phyloP scores from a whole-genome alignment of 1,139 yeast species.

The Pichia sp. region DNA sequence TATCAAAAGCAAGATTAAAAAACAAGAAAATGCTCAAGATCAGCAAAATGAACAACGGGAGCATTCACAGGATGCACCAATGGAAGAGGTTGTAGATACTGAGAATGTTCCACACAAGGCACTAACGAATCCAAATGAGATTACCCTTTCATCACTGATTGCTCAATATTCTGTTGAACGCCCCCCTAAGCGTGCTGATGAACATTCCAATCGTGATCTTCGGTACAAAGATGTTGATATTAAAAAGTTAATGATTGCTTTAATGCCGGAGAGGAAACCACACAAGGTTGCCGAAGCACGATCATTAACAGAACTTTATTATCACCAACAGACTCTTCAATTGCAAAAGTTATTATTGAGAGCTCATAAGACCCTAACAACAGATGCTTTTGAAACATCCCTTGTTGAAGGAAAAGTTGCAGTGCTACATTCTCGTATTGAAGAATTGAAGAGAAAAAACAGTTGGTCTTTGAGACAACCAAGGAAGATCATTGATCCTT shows the following conservation, averaged over 20 bases:
- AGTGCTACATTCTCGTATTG: constrained; percentile 87
- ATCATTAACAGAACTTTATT: constrained; percentile 80
- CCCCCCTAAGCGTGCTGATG: constrained; percentile 26
- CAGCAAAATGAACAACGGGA: not conserved
- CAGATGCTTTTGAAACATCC: constrained; percentile 81
- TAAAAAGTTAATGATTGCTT: constrained; percentile 37
- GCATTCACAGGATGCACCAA: not conserved
- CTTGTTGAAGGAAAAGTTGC: constrained; percentile 90
- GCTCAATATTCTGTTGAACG: constrained; percentile 23
- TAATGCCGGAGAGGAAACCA: constrained; percentile 45
- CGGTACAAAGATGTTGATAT: constrained; percentile 34
- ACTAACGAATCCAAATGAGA: constrained; percentile 21
- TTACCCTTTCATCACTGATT: constrained; percentile 28
- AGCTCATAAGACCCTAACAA: constrained; percentile 78
- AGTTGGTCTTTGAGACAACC: constrained; percentile 94
- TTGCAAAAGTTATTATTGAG: constrained; percentile 74
- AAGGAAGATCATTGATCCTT: constrained; percentile 64
- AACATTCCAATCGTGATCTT: constrained; percentile 29
- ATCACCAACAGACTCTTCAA: constrained; percentile 84
- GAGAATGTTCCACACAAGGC: not conserved
- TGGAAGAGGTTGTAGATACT: not conserved
- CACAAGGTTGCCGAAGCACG: constrained; percentile 50
- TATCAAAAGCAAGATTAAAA: not conserved
- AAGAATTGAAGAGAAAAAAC: constrained; percentile 80
- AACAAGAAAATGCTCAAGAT: not conserved